phyloP scores from a whole-genome alignment of 495 filamentous ascomycete species.

The Aspergillus carlsbadensis region DNA sequence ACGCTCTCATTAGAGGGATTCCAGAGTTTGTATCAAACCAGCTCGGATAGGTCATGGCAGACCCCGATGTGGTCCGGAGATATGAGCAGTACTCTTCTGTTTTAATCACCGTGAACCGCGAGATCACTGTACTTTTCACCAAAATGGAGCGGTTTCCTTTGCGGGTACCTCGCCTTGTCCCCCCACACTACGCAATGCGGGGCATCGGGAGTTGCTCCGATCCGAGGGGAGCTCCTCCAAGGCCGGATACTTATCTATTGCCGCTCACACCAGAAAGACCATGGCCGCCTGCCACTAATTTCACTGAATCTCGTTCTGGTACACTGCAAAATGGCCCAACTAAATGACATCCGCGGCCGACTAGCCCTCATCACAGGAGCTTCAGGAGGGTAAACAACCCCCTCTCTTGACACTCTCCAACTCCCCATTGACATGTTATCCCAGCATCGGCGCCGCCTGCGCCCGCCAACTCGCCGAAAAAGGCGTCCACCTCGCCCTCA shows the following conservation, averaged over 20 bases:
- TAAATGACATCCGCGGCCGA: conserved; percentile 56
- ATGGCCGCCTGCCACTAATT: not conserved
- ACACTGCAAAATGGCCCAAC: conserved; percentile 1
- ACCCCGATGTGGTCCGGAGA: conserved; percentile 41
- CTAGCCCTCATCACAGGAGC: conserved; percentile 65
- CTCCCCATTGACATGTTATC: too few relatives aligned
- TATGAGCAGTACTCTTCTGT: conserved; percentile 43
- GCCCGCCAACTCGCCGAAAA: conserved; percentile 53
- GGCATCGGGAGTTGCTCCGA: conserved; percentile 21
- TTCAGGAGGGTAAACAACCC: conserved; percentile 56
- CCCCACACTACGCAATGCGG: conserved; percentile 16
- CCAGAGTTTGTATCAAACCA: conserved; percentile 34
- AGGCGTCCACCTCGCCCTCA: conserved; percentile 59
- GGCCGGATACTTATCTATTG: not conserved
- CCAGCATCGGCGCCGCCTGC: conserved; percentile 61
- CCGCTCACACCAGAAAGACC: not conserved
- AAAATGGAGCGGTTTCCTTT: not conserved
- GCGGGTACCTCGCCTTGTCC: not conserved
- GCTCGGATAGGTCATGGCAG: conserved; percentile 43
- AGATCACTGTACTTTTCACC: not conserved
- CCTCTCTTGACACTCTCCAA: not conserved
- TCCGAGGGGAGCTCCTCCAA: conserved; percentile 10
- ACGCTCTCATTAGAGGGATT: conserved; percentile 39
- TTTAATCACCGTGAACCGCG: conserved; percentile 20
- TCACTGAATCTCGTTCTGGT: not conserved